These are phyloP conservation scores for Phytophthora tentaculata DNA, from an alignment of 352 stramenopile genomes.

Conservation along the genomic window DNA sequence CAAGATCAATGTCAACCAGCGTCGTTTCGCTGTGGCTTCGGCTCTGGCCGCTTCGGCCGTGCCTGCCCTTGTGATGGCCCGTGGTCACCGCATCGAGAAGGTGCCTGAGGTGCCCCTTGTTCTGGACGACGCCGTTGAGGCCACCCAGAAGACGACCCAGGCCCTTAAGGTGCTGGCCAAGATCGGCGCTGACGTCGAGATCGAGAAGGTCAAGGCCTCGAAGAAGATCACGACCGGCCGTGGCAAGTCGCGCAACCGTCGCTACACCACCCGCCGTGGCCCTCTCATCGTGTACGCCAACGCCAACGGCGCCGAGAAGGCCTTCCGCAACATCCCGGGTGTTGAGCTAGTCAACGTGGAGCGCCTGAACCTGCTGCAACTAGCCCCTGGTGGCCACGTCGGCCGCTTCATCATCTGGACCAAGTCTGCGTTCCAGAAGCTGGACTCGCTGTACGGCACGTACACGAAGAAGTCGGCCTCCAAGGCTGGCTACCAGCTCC, in stretches of 20 bases:
- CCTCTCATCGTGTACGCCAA: constrained; percentile 98
- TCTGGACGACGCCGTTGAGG: constrained; percentile 93
- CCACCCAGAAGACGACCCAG: constrained; percentile 95
- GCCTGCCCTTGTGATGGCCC: constrained; percentile 97
- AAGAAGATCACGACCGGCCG: constrained; percentile 98
- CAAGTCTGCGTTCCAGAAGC: constrained; percentile 96
- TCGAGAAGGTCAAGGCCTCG: constrained; percentile 98
- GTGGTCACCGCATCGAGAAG: constrained; percentile 97
- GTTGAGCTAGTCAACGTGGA: constrained; percentile 98
- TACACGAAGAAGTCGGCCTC: constrained; percentile 89
- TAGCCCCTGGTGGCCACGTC: constrained; percentile 98
- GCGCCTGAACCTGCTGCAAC: constrained; percentile 97
- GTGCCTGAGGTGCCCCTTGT: constrained; percentile 98
- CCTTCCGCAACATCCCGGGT: constrained; percentile 98
- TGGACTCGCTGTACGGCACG: constrained; percentile 97
- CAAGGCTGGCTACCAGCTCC: constrained; percentile 95
- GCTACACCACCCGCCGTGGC: constrained; percentile 95
- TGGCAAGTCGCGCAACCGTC: constrained; percentile 99
- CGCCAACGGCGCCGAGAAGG: constrained; percentile 93
- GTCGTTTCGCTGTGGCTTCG: constrained; percentile 97
- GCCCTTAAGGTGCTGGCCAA: constrained; percentile 95
- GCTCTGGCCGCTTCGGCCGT: constrained; percentile 97
- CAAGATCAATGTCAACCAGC: constrained; percentile 99
- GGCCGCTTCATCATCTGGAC: constrained; percentile 99
- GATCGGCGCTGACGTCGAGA: constrained; percentile 95